phyloP scores from a whole-genome alignment of 345 rosid genomes.

The Citrus maxima region DNA sequence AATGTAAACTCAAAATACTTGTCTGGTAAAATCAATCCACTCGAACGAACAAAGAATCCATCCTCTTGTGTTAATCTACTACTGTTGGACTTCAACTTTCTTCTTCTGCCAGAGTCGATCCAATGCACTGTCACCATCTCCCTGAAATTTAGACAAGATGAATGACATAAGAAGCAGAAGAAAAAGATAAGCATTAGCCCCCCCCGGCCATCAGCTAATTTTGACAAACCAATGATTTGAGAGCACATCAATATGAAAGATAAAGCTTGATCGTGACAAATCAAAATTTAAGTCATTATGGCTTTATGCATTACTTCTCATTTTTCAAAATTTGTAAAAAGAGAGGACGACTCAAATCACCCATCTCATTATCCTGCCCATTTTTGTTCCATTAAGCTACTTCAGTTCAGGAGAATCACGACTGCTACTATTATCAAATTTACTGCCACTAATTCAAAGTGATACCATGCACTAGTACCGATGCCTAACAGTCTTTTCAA shows the following conservation, averaged over 20 bases:
- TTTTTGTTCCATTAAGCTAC: background rate
- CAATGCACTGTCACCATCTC: conserved; percentile 30
- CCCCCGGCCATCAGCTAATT: too few relatives aligned
- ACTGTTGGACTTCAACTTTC: background rate
- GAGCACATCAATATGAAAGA: background rate
- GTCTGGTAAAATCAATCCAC: too few relatives aligned
- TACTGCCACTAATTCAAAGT: too few relatives aligned
- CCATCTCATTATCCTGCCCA: background rate
- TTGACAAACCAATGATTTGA: background rate
- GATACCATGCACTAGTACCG: too few relatives aligned
- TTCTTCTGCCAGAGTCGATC: conserved; percentile 38
- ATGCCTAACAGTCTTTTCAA: background rate
- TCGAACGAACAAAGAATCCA: background rate
- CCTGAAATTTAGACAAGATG: background rate
- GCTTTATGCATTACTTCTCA: background rate
- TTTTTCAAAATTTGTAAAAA: background rate
- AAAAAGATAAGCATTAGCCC: too few relatives aligned
- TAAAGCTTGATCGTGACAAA: background rate
- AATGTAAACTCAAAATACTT: background rate
- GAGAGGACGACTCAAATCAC: background rate
- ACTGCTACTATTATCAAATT: too few relatives aligned
- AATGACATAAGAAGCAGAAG: too few relatives aligned
- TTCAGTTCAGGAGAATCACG: too few relatives aligned
- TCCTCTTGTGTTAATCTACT: background rate
- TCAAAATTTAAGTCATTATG: background rate